A percentile compares a stretch with the other conserved stretches of the same genome.
Evolutionary conservation across 352 stramenopile genomes (phyloP).

Genomic region (Pythium rishiriense): DNA sequence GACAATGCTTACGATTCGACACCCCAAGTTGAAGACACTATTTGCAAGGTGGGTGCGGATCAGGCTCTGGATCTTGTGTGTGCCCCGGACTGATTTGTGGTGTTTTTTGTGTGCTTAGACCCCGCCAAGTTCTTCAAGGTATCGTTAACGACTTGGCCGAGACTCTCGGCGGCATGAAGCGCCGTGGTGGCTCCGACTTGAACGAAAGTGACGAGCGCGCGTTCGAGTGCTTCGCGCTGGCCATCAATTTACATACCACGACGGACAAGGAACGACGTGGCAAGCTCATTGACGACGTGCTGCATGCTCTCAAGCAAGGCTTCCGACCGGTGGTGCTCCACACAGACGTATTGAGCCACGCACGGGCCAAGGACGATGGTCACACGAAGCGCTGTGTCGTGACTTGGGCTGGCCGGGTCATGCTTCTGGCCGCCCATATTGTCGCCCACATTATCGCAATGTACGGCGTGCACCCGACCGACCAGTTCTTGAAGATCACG

Average conservation of each 20-base stretch:
- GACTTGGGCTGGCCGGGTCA: conserved; percentile 16
- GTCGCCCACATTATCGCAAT: conserved; percentile 14
- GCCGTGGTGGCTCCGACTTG: not conserved
- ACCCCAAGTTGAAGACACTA: too few species aligned
- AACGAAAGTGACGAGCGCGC: not conserved
- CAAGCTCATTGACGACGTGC: conserved; percentile 10
- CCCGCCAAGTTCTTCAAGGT: not conserved
- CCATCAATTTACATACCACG: conserved; percentile 16
- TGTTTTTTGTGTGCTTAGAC: too few species aligned
- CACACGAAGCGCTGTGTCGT: too few species aligned
- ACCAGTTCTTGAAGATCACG: conserved; percentile 3
- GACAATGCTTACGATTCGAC: too few species aligned
- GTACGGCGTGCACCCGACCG: not conserved
- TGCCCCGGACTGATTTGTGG: too few species aligned
- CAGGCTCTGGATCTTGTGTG: too few species aligned
- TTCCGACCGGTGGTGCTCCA: conserved; percentile 1
- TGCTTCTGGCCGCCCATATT: conserved; percentile 18
- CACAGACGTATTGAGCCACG: too few species aligned
- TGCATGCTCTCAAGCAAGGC: conserved; percentile 8
- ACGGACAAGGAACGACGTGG: not conserved
- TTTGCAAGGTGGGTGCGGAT: too few species aligned
- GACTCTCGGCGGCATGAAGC: conserved; percentile 13
- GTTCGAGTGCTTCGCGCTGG: conserved; percentile 11
- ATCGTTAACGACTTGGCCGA: not conserved
- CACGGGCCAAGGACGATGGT: too few species aligned